Evolutionary conservation across 176 grass and related monocot species (phyloP).

Genomic region (Ensete ventricosum): DNA sequence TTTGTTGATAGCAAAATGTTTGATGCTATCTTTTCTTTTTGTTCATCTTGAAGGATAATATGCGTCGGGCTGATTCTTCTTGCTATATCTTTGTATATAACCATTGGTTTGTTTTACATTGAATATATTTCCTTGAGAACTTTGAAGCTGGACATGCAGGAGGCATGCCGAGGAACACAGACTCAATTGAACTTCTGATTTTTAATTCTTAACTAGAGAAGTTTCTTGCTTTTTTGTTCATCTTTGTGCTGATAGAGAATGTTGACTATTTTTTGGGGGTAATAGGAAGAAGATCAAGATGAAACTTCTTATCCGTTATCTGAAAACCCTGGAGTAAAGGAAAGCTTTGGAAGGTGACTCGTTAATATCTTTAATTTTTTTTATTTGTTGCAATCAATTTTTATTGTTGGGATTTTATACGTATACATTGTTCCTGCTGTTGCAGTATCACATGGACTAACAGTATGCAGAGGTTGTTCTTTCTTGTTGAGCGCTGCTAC

Average conservation of each 20-base stretch:
- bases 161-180: no score
- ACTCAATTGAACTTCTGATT: no score
- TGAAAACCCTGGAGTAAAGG: slow-evolving; percentile 33
- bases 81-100: no score
- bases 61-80: no score
- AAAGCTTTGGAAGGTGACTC: slow-evolving; percentile 72
- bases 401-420: background rate
- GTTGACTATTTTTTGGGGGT: slow-evolving; percentile 15
- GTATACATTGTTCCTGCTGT: slow-evolving; percentile 15
- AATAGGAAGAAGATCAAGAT: slow-evolving; percentile 41
- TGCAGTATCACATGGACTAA: slow-evolving; percentile 92
- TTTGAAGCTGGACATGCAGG: no score
- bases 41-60: no score
- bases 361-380: slow-evolving; percentile 4
- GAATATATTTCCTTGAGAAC: no score
- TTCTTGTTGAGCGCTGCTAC: slow-evolving; percentile 88
- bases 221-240: slow-evolving; percentile 4
- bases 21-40: no score
- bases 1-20: background rate
- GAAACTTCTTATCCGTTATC: slow-evolving; percentile 30
- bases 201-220: background rate
- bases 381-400: background rate
- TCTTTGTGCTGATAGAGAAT: background rate
- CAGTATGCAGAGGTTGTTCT: slow-evolving; percentile 86
- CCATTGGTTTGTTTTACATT: no score